These are phyloP conservation scores for Colletotrichum sp. DNA, from an alignment of 2,329 filamentous ascomycete genomes.

Conservation along the genomic window DNA sequence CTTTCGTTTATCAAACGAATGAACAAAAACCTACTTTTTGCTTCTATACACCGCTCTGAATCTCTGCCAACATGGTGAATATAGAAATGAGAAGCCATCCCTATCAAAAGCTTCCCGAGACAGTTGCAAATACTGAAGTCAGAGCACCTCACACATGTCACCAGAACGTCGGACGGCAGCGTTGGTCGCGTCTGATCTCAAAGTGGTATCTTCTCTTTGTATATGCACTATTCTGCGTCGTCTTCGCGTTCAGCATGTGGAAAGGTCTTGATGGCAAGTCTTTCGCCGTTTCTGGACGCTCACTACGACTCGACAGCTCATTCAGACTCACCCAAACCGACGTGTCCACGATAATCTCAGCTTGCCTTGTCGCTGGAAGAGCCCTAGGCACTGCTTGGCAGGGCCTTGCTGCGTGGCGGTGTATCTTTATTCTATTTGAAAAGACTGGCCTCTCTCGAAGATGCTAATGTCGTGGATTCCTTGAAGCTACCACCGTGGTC, in stretches of 20 bases:
- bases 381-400: background rate
- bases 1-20: too few relatives aligned
- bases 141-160: background rate
- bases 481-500: background rate
- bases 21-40: too few relatives aligned
- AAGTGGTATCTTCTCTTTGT: background rate
- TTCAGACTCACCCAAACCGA: background rate
- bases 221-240: background rate
- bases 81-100: background rate
- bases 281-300: background rate
- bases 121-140: background rate
- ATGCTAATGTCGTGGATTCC: background rate
- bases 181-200: background rate
- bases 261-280: background rate
- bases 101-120: background rate
- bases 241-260: background rate
- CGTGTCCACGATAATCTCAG: background rate
- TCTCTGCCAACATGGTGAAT: background rate
- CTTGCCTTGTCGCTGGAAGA: background rate
- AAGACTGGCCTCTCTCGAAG: fast-evolving
- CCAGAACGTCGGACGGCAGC: fast-evolving
- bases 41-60: background rate
- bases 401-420: background rate
- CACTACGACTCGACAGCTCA: background rate
- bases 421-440: background rate